Percentiles rank a stretch among this genome's conserved stretches.
These are phyloP conservation scores for Huntiella bhutanensis DNA, from an alignment of 2,329 filamentous ascomycete species.

Conservation along the genomic window DNA sequence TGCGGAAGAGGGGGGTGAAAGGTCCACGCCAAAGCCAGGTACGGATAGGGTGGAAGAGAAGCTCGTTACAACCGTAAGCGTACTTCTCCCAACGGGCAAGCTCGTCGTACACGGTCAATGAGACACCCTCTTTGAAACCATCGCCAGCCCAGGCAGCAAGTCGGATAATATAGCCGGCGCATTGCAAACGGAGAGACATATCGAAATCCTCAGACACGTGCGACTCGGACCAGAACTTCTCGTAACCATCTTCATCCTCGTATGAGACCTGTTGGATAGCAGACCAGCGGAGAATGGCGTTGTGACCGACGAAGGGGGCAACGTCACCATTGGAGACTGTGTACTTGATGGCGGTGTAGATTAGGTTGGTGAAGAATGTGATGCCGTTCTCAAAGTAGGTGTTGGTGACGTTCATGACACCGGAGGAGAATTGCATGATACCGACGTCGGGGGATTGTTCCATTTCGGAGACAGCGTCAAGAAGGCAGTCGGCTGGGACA, in stretches of 20 bases:
- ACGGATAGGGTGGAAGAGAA: constrained; percentile 60
- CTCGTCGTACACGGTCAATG: constrained; percentile 69
- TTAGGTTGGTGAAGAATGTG: constrained; percentile 53
- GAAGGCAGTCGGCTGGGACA: constrained; percentile 56
- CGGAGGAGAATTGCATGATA: constrained; percentile 60
- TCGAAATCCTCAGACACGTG: constrained; percentile 71
- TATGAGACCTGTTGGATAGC: constrained; percentile 58
- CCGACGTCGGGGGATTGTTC: constrained; percentile 60
- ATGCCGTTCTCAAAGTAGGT: constrained; percentile 56
- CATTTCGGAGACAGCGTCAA: constrained; percentile 68
- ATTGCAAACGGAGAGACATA: constrained; percentile 61
- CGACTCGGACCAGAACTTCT: constrained; percentile 67
- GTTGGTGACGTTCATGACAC: constrained; percentile 61
- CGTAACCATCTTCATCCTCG: constrained; percentile 47
- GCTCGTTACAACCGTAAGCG: constrained; percentile 66
- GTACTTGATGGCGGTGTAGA: constrained; percentile 60
- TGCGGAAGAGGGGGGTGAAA: constrained; percentile 60
- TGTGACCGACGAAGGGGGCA: constrained; percentile 66
- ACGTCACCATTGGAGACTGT: constrained; percentile 62
- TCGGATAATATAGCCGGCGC: constrained; percentile 52
- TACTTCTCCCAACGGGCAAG: constrained; percentile 76
- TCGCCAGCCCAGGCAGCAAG: constrained; percentile 54
- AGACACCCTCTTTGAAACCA: constrained; percentile 71
- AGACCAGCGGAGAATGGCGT: constrained; percentile 56
- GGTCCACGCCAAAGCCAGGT: constrained; percentile 57